Evolutionary conservation across 192 early-diverging fungal species (phyloP), one percentile per base, ranked within the genome.

Genomic region (Entomortierella parvispora): DNA sequence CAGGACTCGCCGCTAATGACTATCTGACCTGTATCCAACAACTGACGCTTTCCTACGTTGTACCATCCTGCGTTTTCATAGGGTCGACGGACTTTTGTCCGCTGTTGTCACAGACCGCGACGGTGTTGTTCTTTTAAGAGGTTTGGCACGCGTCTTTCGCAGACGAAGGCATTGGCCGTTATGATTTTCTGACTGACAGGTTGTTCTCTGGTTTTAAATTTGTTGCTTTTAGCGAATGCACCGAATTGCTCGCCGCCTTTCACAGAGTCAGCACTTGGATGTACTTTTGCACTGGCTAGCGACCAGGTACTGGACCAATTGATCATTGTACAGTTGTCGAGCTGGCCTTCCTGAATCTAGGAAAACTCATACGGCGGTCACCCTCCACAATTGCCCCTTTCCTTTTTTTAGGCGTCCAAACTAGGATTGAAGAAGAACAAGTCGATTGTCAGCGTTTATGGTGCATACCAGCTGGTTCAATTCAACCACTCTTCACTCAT

Each of bases 381-480:
- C n/a, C n/a, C n/a, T n/a, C n/a, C n/a, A n/a, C n/a, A n/a, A n/a
- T n/a, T n/a, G n/a, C n/a, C n/a, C n/a, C n/a, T n/a, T n/a, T n/a
- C n/a, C n/a, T n/a, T 40, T 42, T 11, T 34, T 52, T 59, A 89
- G 88, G 82, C 85, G n/a, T 85, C 85, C 10, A 89, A 88, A 58
- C 83, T 90, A 18, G 89, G 89, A 32, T 56, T 90, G 58, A 82
- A 83, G 52, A 81, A 77, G 52, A 90, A 89, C 62, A 86, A 84
- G 56, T 80, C 80, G 29, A 88, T 90, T 51, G 71, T 90, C 1
- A 84, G 82, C 44, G 69, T 88, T 6, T 90, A 84, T 78, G 83
- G 69, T 28, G 32, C 80, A 31, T 83, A 87, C 69, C 88, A 89
- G 62, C 51, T 90, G 2, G 82, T 89, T 10, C 89, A 90, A 60